Percentiles rank a stretch among this genome's conserved stretches.
phyloP scores from a whole-genome alignment of 2,329 filamentous ascomycete genomes.

The Aspergillus sp. region DNA sequence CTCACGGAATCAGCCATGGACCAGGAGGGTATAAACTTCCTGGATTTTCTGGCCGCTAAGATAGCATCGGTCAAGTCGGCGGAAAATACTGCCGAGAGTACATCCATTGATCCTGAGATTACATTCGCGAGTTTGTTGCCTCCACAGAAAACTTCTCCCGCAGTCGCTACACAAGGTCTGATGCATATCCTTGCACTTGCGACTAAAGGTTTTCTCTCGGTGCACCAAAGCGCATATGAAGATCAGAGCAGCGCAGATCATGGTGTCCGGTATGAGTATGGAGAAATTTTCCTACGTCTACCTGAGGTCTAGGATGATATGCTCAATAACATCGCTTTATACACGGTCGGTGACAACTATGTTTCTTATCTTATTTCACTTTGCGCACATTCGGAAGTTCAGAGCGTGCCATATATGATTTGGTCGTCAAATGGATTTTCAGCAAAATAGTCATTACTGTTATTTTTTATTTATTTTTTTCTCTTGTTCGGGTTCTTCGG shows the following conservation, averaged over 20 bases:
- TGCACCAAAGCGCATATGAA: slow-evolving; percentile 58
- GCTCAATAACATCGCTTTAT: neutral
- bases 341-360: neutral
- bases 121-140: slow-evolving; percentile 69
- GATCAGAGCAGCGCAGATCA: slow-evolving; percentile 25
- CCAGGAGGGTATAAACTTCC: slow-evolving; percentile 62
- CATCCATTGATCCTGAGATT: slow-evolving; percentile 37
- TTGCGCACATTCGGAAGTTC: neutral
- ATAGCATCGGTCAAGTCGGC: slow-evolving; percentile 36
- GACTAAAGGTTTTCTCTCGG: slow-evolving; percentile 62
- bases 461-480: neutral
- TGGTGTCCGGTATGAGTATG: slow-evolving; percentile 24
- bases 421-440: neutral
- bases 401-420: neutral
- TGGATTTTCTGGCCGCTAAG: slow-evolving; percentile 56
- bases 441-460: neutral
- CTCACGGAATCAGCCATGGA: slow-evolving; percentile 56
- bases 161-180: slow-evolving; percentile 72
- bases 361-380: neutral
- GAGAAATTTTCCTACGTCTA: slow-evolving; percentile 30
- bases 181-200: slow-evolving; percentile 71
- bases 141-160: slow-evolving; percentile 52
- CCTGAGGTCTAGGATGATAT: slow-evolving; percentile 9
- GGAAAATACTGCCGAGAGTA: neutral
- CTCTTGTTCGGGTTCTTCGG: neutral